These are phyloP conservation scores for Tirmania nivea DNA, from an alignment of 495 filamentous ascomycete genomes.

Conservation along the genomic window DNA sequence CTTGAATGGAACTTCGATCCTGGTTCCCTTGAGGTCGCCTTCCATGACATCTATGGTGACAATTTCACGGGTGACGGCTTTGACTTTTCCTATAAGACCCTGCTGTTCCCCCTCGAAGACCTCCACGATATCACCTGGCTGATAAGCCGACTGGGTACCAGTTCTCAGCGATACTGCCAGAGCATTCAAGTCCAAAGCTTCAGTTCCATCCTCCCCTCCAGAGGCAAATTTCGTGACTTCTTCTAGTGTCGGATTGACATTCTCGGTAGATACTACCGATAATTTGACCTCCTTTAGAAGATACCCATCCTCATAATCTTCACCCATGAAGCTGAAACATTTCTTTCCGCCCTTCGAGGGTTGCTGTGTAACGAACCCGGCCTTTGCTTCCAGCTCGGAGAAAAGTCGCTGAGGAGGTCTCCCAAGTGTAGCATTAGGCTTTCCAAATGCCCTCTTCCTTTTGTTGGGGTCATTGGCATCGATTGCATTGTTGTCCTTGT, in stretches of 20 bases:
- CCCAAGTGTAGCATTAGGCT: constrained; percentile 24
- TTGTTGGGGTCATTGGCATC: constrained; percentile 39
- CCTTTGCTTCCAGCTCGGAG: constrained; percentile 74
- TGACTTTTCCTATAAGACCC: constrained; percentile 64
- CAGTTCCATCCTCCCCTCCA: constrained; percentile 69
- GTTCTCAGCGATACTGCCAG: constrained; percentile 71
- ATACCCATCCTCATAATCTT: constrained; percentile 83
- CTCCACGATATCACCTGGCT: constrained; percentile 82
- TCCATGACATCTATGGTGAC: constrained; percentile 73
- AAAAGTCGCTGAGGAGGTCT: constrained; percentile 83
- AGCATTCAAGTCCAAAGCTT: constrained; percentile 78
- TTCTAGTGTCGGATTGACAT: constrained; percentile 82
- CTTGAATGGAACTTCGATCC: constrained; percentile 79
- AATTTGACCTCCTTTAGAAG: constrained; percentile 86
- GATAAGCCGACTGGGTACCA: constrained; percentile 53
- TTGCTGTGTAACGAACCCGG: constrained; percentile 23
- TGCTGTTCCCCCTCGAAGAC: constrained; percentile 92
- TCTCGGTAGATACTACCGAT: constrained; percentile 54
- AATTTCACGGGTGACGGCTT: constrained; percentile 76
- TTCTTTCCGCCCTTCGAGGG: constrained; percentile 32
- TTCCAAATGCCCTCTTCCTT: constrained; percentile 44
- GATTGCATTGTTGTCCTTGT: constrained; percentile 38
- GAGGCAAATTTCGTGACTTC: constrained; percentile 83
- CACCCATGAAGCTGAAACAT: constrained; percentile 60
- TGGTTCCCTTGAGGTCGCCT: constrained; percentile 60